Conservation (phyloP, 2,329 filamentous ascomycete genomes). For the Malbranchea zuffiana region DNA sequence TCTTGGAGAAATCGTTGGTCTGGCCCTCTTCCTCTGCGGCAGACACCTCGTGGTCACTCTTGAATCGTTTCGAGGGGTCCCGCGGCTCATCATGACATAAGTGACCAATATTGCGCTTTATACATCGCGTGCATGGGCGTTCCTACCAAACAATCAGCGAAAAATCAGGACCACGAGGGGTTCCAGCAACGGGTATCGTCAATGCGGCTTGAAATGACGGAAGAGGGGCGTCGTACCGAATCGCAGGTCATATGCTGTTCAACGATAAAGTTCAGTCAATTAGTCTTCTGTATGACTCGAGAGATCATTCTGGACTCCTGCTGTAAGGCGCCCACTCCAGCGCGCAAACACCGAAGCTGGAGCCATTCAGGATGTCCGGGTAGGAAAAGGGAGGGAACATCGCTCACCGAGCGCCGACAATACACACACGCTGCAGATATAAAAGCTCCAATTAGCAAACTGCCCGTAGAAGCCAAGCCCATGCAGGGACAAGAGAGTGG, state of each 20-base stretch:
- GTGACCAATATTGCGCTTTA: slow-evolving; percentile 97
- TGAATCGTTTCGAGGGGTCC: slow-evolving; percentile 73
- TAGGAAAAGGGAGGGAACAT: slow-evolving; percentile 18
- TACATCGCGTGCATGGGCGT: slow-evolving; percentile 90
- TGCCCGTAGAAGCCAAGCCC: slow-evolving; percentile 14
- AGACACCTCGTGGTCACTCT: slow-evolving; percentile 50
- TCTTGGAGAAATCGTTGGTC: slow-evolving; percentile 35
- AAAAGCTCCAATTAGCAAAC: slow-evolving; percentile 30
- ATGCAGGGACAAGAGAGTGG: slow-evolving; percentile 4
- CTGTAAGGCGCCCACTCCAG: slow-evolving; percentile 5
- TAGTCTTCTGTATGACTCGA: slow-evolving; percentile 2
- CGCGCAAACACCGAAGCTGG: slow-evolving; percentile 15
- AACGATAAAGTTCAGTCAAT: slow-evolving; percentile 26
- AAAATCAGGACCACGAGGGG: slow-evolving; percentile 19
- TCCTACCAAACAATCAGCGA: slow-evolving; percentile 46
- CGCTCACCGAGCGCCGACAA: slow-evolving; percentile 79
- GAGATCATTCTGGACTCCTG: not conserved
- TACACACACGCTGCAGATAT: slow-evolving; percentile 67
- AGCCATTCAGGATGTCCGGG: slow-evolving; percentile 19
- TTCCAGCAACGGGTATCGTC: slow-evolving; percentile 24
- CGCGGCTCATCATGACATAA: slow-evolving; percentile 95
- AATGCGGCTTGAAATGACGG: slow-evolving; percentile 9
- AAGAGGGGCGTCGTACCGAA: slow-evolving; percentile 51
- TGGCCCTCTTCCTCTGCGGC: slow-evolving; percentile 49
- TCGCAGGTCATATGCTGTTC: slow-evolving; percentile 84